Conservation (phyloP, 768 basidiomycete genomes). For the Fistulinella prunicolor region DNA sequence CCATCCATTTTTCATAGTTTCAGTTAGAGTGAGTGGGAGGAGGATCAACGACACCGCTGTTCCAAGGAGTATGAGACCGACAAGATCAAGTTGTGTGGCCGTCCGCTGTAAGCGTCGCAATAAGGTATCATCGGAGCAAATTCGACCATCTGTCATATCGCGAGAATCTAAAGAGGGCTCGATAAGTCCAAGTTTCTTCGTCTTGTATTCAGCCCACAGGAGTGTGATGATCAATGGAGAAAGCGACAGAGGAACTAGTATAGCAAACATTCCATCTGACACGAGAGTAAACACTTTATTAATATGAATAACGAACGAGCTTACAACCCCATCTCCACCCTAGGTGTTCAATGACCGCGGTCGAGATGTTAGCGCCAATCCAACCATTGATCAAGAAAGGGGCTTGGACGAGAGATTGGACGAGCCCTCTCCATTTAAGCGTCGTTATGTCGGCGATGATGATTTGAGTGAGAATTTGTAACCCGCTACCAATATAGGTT, state of each 20-base stretch:
- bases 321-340: conserved; percentile 72
- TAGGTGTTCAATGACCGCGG: conserved; percentile 39
- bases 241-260: conserved; percentile 50
- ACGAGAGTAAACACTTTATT: conserved; percentile 1
- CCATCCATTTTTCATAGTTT: conserved; percentile 40
- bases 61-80: conserved; percentile 52
- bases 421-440: conserved; percentile 53
- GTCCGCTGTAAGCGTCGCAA: conserved; percentile 15
- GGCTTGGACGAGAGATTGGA: conserved; percentile 43
- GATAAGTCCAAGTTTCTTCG: conserved; percentile 36
- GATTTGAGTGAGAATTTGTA: conserved; percentile 63
- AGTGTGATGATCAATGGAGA: conserved; percentile 52
- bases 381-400: conserved; percentile 65
- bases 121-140: neutral
- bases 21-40: conserved; percentile 51
- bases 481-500: conserved; percentile 36
- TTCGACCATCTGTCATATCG: neutral
- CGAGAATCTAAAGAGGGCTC: neutral
- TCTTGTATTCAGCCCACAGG: conserved; percentile 52
- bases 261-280: conserved; percentile 55
- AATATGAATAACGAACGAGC: conserved; percentile 22
- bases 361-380: conserved; percentile 60
- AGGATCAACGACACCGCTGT: conserved; percentile 49
- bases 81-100: conserved; percentile 41
- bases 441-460: conserved; percentile 63